Percentiles rank a stretch among this genome's conserved stretches.
These are phyloP conservation scores for Cnidoscolus chayamansa DNA, from an alignment of 441 rosid species.

Conservation along the genomic window DNA sequence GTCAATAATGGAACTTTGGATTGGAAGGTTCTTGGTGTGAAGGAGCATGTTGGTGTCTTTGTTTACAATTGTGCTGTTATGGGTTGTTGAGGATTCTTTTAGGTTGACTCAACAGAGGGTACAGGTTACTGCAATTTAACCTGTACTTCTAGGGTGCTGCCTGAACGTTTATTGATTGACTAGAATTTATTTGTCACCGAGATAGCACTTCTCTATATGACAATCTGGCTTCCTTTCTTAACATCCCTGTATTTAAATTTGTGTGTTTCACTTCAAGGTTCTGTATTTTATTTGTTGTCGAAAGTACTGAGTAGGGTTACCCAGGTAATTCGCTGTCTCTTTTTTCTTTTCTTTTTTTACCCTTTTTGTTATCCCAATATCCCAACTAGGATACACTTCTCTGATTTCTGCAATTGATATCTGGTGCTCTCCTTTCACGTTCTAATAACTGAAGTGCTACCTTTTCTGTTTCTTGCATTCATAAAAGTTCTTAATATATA, in stretches of 20 bases:
- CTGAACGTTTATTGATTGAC: constrained; percentile 20
- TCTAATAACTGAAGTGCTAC: constrained; percentile 33
- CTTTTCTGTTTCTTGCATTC: not conserved
- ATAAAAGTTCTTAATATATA: no score
- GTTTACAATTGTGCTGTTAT: constrained; percentile 33
- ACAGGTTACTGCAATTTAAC: constrained; percentile 19
- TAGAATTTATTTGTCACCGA: constrained; percentile 24
- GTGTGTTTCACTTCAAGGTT: constrained; percentile 19
- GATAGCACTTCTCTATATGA: constrained; percentile 23
- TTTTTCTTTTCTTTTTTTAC: not conserved
- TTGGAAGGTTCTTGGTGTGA: constrained; percentile 34
- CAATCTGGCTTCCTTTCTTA: constrained; percentile 20
- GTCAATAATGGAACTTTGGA: constrained; percentile 26
- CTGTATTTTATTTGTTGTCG: constrained; percentile 19
- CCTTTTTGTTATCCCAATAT: no score
- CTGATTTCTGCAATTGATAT: not conserved
- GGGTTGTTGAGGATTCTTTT: constrained; percentile 31
- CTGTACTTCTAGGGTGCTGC: constrained; percentile 21
- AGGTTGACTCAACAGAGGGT: constrained; percentile 22
- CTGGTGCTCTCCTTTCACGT: not conserved
- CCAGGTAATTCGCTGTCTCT: not conserved
- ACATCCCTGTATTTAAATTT: constrained; percentile 22
- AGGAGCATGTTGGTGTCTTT: constrained; percentile 32
- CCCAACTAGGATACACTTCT: not conserved
- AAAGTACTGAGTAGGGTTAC: constrained; percentile 16